Percentiles rank a stretch among this genome's conserved stretches.
Evolutionary conservation across 768 basidiomycete genomes (phyloP).

Genomic region (Porphyrellus cyaneotinctus): DNA sequence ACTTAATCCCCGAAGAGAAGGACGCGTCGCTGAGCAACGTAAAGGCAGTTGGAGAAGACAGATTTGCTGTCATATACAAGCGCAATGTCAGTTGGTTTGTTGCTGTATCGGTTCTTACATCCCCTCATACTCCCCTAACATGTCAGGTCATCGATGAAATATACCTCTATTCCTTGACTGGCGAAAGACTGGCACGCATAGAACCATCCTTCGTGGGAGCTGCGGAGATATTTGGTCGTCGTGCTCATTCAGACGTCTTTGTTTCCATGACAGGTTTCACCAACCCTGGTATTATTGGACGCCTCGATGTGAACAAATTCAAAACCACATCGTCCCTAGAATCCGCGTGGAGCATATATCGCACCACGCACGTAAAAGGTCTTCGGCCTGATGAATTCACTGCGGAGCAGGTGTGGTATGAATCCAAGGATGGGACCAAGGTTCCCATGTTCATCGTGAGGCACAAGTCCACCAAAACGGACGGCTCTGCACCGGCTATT

Average conservation of each 20-base stretch:
- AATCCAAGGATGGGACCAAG: constrained; percentile 72
- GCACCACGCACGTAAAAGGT: constrained; percentile 55
- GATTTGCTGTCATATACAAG: constrained; percentile 62
- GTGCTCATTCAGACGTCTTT: constrained; percentile 60
- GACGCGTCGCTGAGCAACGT: constrained; percentile 55
- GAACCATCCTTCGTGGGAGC: constrained; percentile 67
- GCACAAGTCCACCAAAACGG: constrained; percentile 62
- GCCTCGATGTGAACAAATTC: constrained; percentile 51
- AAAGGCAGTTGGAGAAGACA: constrained; percentile 48
- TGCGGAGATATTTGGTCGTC: constrained; percentile 46
- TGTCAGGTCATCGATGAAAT: constrained; percentile 73
- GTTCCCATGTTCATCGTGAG: constrained; percentile 85
- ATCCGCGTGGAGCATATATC: constrained; percentile 57
- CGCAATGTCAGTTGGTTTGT: constrained; percentile 51
- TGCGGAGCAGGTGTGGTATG: constrained; percentile 74
- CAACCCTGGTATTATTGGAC: constrained; percentile 61
- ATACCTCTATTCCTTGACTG: constrained; percentile 60
- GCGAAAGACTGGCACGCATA: constrained; percentile 51
- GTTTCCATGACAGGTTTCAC: constrained; percentile 64
- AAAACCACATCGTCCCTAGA: constrained; percentile 28
- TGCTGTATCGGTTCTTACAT: not conserved
- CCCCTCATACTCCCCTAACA: constrained; percentile 4
- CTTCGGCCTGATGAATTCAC: constrained; percentile 66
- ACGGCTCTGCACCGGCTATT: constrained; percentile 72
- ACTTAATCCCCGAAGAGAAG: constrained; percentile 67